Evolutionary conservation across 169 alveolate genomes (phyloP), one percentile per base, ranked within the genome.

Genomic region (Eimeria necatrix): DNA sequence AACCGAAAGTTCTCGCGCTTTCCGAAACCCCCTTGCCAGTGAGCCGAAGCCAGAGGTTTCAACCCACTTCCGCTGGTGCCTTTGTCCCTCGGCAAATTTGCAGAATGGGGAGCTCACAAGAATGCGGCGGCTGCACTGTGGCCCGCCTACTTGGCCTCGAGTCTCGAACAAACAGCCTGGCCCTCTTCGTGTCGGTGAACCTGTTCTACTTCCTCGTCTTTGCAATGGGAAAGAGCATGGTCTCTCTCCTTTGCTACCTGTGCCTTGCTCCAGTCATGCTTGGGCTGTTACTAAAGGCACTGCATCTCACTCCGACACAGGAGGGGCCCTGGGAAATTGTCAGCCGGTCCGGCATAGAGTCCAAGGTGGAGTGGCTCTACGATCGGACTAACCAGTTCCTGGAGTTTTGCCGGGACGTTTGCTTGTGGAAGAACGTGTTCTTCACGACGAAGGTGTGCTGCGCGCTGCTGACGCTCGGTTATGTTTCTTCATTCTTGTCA

Each of bases 321-420:
- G 94, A 56, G 52, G 94, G 94, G 3, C 94, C 94, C 22, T 80
- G 71, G 71, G 94, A 90, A 60, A 59, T 90, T 12, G 94, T 90
- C 56, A 90, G 94, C 64, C 78, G 81, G 18, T 56, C 76, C 16
- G 81, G 81, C 59, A 46, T 90, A 51, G 53, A 56, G 51, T 61
- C 52, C 22, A 41, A 20, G 32, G 81, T 76, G 60, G 70, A 52
- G 18, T 14, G 94, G 61, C 60, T 56, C 46, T 90, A 90, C 94
- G 81, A 52, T 52, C 73, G 56, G 64, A 48, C 86, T 32, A 90
- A 90, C 46, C 78, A 53, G 68, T 74, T 53, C 70, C 87, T 90
- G 78, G 94, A 73, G 68, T 90, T 64, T 20, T 56, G 85, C 22
- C 59, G 94, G 22, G 94, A 90, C 48, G 81, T 90, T 12, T 53